These are phyloP conservation scores for Capronia coronata DNA, from an alignment of 2,329 filamentous ascomycete species.

Conservation along the genomic window DNA sequence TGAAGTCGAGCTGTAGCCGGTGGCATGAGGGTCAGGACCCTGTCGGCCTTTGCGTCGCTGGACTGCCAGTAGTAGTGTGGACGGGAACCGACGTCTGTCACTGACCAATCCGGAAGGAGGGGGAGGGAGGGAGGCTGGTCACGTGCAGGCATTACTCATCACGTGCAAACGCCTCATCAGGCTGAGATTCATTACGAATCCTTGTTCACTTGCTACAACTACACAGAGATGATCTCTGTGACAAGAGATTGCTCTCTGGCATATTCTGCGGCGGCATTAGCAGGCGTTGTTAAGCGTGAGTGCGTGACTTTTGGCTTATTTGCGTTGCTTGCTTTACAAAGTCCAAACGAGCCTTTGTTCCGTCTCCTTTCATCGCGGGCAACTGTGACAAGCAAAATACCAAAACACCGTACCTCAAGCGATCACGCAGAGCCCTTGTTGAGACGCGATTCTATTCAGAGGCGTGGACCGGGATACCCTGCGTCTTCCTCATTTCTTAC, in stretches of 20 bases:
- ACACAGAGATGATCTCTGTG: slow-evolving; percentile 13
- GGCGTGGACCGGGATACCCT: not conserved
- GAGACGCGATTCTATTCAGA: not conserved
- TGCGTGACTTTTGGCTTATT: not conserved
- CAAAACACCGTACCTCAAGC: too few relatives aligned
- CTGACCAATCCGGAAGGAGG: slow-evolving; percentile 7
- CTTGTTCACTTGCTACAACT: not conserved
- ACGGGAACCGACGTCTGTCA: not conserved
- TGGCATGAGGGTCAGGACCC: not conserved
- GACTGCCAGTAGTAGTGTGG: too few relatives aligned
- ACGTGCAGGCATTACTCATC: slow-evolving; percentile 21
- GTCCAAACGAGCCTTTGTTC: not conserved
- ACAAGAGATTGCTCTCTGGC: not conserved
- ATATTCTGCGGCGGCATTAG: not conserved
- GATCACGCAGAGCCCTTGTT: not conserved
- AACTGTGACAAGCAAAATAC: too few relatives aligned
- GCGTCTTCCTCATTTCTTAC: not conserved
- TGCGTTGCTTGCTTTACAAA: not conserved
- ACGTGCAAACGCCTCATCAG: slow-evolving; percentile 18
- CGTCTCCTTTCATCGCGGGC: not conserved
- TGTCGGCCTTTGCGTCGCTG: not conserved
- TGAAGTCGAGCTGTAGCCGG: not conserved
- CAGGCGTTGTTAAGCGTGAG: not conserved
- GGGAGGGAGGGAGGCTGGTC: slow-evolving; percentile 2
- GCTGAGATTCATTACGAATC: slow-evolving; percentile 24